Evolutionary conservation across 2,329 filamentous ascomycete species (phyloP).

Genomic region (Neurospora sp.): DNA sequence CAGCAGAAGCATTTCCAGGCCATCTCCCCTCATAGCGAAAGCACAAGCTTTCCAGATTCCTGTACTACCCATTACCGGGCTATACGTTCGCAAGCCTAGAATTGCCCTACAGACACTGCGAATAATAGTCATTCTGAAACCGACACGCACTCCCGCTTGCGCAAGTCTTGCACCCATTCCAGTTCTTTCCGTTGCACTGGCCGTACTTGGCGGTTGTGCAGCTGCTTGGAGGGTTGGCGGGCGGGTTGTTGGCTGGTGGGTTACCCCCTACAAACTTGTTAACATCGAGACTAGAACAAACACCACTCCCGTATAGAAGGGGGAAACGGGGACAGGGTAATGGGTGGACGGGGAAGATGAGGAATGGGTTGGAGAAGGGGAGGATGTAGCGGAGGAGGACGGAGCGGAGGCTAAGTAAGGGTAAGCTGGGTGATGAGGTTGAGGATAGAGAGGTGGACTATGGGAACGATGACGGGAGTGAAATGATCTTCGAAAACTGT

Average conservation of each 20-base stretch:
- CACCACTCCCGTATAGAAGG: too few relatives aligned
- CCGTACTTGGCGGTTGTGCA: slow-evolving; percentile 23
- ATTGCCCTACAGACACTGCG: slow-evolving; percentile 23
- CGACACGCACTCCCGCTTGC: slow-evolving; percentile 24
- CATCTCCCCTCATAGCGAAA: not conserved
- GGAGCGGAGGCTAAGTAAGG: not conserved
- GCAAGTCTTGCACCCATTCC: slow-evolving; percentile 26
- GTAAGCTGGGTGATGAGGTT: not conserved
- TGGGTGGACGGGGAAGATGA: not conserved
- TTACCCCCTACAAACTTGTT: not conserved
- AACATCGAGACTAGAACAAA: not conserved
- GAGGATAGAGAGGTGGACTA: not conserved
- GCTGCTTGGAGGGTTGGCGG: slow-evolving; percentile 3
- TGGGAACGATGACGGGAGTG: not conserved
- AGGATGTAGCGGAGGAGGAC: not conserved
- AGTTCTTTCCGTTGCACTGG: slow-evolving; percentile 29
- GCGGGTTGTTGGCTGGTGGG: slow-evolving; percentile 1
- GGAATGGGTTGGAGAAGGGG: not conserved
- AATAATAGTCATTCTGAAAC: slow-evolving; percentile 26
- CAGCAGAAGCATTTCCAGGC: not conserved
- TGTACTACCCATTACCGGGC: not conserved
- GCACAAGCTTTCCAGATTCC: not conserved
- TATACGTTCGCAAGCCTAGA: not conserved
- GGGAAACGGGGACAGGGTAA: not conserved
- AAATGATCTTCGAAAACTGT: not conserved